Evolutionary conservation across 441 rosid species (phyloP).

Genomic region (Macaranga tanarius): DNA sequence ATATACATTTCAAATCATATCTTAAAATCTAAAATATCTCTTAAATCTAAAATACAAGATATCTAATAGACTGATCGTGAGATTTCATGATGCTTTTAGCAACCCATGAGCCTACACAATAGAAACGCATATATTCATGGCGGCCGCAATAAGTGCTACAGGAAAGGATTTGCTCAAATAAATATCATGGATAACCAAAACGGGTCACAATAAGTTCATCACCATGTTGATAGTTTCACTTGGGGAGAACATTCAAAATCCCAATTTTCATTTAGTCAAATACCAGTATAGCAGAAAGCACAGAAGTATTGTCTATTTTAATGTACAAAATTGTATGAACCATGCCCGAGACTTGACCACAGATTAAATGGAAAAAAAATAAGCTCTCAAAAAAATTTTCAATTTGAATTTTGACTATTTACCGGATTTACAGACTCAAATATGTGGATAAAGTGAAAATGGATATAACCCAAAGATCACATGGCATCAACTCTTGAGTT

Average conservation of each 20-base stretch:
- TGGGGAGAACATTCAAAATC: constrained; percentile 2
- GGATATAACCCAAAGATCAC: constrained; percentile 21
- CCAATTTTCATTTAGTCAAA: background rate
- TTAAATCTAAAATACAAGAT: background rate
- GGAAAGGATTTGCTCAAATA: background rate
- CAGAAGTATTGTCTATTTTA: background rate
- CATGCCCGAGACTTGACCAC: background rate
- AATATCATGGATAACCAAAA: too few relatives aligned
- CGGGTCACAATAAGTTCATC: too few relatives aligned
- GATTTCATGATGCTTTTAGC: background rate
- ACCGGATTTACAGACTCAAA: constrained; percentile 22
- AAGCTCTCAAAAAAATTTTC: background rate
- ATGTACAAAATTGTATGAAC: constrained; percentile 19
- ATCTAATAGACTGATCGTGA: background rate
- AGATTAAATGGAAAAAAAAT: background rate
- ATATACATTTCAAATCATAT: background rate
- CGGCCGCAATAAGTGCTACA: background rate
- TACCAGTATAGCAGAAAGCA: background rate
- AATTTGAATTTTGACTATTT: constrained; percentile 24
- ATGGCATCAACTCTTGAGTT: constrained; percentile 20
- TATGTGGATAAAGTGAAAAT: constrained; percentile 4
- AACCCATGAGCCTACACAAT: background rate
- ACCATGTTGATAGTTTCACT: background rate
- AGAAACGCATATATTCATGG: background rate
- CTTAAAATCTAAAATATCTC: background rate